phyloP scores from a whole-genome alignment of 805 yeast genomes.

The Saccharomycopsis babjevae region DNA sequence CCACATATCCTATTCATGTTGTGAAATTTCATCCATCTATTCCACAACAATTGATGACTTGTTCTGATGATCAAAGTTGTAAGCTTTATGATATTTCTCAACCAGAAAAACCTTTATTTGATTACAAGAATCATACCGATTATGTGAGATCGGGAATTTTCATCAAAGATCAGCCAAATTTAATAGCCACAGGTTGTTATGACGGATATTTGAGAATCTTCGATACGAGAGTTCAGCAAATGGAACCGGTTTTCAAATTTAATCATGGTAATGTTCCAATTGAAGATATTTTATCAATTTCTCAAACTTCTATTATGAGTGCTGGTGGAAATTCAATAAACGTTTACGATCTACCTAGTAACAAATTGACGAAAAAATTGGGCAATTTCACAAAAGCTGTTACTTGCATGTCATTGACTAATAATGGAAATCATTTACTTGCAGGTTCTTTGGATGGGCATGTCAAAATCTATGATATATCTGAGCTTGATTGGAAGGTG shows the following conservation, averaged over 20 bases:
- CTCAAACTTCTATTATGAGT: constrained; percentile 65
- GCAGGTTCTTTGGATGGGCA: constrained; percentile 98
- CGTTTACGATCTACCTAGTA: constrained; percentile 83
- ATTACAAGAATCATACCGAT: constrained; percentile 64
- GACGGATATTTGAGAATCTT: constrained; percentile 79
- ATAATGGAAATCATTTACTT: constrained; percentile 58
- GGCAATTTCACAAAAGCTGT: constrained; percentile 90
- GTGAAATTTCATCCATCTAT: constrained; percentile 81
- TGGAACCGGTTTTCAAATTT: constrained; percentile 47
- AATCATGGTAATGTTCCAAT: constrained; percentile 66
- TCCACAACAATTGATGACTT: constrained; percentile 68
- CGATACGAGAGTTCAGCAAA: constrained; percentile 53
- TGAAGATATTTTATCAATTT: constrained; percentile 69
- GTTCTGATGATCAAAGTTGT: constrained; percentile 80
- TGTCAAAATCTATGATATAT: constrained; percentile 83
- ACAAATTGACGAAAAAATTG: constrained; percentile 54
- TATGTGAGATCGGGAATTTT: constrained; percentile 77
- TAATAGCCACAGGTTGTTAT: constrained; percentile 88
- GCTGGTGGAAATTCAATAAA: constrained; percentile 77
- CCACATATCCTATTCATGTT: constrained; percentile 83
- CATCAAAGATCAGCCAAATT: constrained; percentile 63
- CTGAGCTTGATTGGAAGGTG: constrained; percentile 67
- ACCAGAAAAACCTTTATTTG: constrained; percentile 59
- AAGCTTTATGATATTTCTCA: constrained; percentile 82
- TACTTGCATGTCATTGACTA: constrained; percentile 67